phyloP scores from a whole-genome alignment of 140 eudicot genomes.

The Stevia rebaudiana region DNA sequence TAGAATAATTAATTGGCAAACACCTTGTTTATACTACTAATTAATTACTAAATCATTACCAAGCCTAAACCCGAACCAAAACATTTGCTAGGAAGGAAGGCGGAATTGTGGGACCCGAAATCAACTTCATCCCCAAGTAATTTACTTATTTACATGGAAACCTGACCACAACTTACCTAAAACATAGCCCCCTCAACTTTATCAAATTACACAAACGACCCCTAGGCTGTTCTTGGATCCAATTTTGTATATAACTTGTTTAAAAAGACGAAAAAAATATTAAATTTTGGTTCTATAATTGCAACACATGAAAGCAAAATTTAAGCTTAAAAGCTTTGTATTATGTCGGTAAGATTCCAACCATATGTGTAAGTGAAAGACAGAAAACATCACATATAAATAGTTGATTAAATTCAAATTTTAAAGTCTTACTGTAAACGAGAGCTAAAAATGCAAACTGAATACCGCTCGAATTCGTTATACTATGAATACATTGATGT shows the following conservation, averaged over 20 bases:
- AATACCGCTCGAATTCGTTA: no score
- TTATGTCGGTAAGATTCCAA: neutral
- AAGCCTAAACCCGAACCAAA: neutral
- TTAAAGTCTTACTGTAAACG: no score
- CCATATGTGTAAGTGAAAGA: neutral
- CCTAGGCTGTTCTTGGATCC: constrained; percentile 6
- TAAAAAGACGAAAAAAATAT: neutral
- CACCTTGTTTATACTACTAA: no score
- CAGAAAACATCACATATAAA: neutral
- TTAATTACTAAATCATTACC: neutral
- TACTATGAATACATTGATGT: no score
- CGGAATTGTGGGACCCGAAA: neutral
- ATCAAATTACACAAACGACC: neutral
- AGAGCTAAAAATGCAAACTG: no score
- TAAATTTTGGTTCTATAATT: constrained; percentile 2
- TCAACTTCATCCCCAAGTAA: constrained; percentile 5
- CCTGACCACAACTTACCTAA: neutral
- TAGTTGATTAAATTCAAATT: no score
- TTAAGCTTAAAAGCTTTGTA: neutral
- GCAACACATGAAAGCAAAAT: neutral
- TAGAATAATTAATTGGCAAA: no score
- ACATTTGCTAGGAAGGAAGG: neutral
- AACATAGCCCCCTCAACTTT: neutral
- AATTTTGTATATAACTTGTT: neutral
- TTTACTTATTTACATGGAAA: constrained; percentile 2